Evolutionary conservation across 192 early-diverging fungal species (phyloP).

Genomic region (Neocallimastix lanati): DNA sequence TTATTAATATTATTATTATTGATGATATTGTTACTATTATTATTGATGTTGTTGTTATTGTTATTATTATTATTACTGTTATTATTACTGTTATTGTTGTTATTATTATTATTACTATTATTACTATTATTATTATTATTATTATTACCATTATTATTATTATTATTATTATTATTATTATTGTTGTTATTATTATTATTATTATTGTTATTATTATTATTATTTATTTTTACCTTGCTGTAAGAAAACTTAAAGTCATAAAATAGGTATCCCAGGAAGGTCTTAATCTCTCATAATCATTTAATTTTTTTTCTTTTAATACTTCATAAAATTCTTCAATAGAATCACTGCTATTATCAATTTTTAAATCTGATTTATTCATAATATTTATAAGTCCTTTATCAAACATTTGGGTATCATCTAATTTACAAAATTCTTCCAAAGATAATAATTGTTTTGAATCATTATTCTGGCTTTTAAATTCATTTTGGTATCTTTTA

Average conservation of each 20-base stretch:
- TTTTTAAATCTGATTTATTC: conserved; percentile 28
- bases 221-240: conserved; percentile 66
- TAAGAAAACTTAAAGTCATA: conserved; percentile 82
- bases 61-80: no score
- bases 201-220: not conserved
- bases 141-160: no score
- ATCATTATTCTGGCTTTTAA: not conserved
- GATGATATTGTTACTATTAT: no score
- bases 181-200: no score
- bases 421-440: not conserved
- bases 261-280: conserved; percentile 96
- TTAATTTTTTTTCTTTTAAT: conserved; percentile 34
- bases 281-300: conserved; percentile 54
- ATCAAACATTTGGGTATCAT: not conserved
- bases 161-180: no score
- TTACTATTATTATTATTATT: no score
- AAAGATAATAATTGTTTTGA: not conserved
- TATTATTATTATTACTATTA: no score
- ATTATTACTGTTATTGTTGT: no score
- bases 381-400: not conserved
- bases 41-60: no score
- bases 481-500: not conserved
- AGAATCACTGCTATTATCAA: conserved; percentile 35
- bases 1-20: no score
- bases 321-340: conserved; percentile 13